A percentile compares a stretch with the other conserved stretches of the same genome.
Evolutionary conservation across 495 filamentous ascomycete genomes (phyloP).

Genomic region (Lepraria neglecta): DNA sequence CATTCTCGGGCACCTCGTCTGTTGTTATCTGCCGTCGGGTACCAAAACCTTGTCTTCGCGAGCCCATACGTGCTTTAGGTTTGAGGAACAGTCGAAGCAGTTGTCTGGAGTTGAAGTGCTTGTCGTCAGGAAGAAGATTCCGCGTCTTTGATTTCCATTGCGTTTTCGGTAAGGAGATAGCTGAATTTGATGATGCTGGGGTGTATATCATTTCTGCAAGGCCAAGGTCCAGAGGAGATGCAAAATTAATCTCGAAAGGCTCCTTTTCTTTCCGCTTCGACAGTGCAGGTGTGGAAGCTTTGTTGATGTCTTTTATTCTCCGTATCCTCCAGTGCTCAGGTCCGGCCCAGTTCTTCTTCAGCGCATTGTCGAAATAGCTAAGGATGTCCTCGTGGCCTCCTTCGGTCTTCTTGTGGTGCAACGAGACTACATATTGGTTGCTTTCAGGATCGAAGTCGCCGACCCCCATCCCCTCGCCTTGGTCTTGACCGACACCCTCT

Average conservation of each 20-base stretch:
- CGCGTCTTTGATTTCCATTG: conserved; percentile 92
- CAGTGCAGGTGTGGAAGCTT: conserved; percentile 48
- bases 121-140: conserved; percentile 94
- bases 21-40: conserved; percentile 21
- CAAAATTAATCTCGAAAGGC: conserved; percentile 89
- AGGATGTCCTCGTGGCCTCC: conserved; percentile 84
- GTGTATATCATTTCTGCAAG: conserved; percentile 79
- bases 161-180: conserved; percentile 79
- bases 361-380: conserved; percentile 90
- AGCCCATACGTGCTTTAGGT: conserved; percentile 71
- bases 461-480: conserved; percentile 55
- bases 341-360: conserved; percentile 97
- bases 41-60: conserved; percentile 38
- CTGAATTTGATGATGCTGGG: conserved; percentile 69
- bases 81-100: conserved; percentile 88
- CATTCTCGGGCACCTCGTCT: conserved; percentile 54
- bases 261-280: conserved; percentile 84
- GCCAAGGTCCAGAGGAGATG: conserved; percentile 58
- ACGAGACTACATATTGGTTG: conserved; percentile 63
- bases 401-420: conserved; percentile 54
- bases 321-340: conserved; percentile 98
- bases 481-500: conserved; percentile 32
- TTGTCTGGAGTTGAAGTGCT: conserved; percentile 93
- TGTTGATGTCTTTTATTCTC: conserved; percentile 78
- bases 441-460: conserved; percentile 54